These are phyloP conservation scores for Lactifluus volemus DNA, from an alignment of 768 basidiomycete genomes.

Conservation along the genomic window DNA sequence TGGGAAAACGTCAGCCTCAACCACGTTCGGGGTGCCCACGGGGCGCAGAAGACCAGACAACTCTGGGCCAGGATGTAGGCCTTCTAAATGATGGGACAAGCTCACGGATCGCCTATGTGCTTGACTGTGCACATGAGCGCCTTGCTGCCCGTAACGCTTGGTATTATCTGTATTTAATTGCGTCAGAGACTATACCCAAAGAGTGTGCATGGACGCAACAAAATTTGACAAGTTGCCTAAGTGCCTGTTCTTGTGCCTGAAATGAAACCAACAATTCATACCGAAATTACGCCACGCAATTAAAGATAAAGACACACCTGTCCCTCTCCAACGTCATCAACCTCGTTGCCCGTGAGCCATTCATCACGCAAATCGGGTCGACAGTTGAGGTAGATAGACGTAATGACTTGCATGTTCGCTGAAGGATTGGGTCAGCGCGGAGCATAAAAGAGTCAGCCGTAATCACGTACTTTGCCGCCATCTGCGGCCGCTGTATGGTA, in stretches of 20 bases:
- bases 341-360: slow-evolving; percentile 90
- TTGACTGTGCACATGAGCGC: slow-evolving; percentile 41
- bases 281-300: not conserved
- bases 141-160: slow-evolving; percentile 70
- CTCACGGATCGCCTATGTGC: slow-evolving; percentile 76
- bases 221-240: slow-evolving; percentile 90
- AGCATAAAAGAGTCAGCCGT: not conserved
- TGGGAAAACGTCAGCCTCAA: slow-evolving; percentile 91
- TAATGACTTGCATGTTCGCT: slow-evolving; percentile 99
- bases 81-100: slow-evolving; percentile 75
- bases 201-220: slow-evolving; percentile 44
- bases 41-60: slow-evolving; percentile 67
- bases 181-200: slow-evolving; percentile 14
- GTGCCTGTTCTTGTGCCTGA: slow-evolving; percentile 90
- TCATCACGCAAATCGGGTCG: slow-evolving; percentile 95
- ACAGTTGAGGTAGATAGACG: slow-evolving; percentile 95
- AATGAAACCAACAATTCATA: not conserved
- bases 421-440: slow-evolving; percentile 6
- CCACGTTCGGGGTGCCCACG: slow-evolving; percentile 63
- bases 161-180: slow-evolving; percentile 59
- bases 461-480: slow-evolving; percentile 82
- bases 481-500: slow-evolving; percentile 94
- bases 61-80: slow-evolving; percentile 65
- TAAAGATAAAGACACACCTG: slow-evolving; percentile 42
- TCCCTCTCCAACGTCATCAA: slow-evolving; percentile 87